Base-by-base conservation (phyloP, 1,284 basidiomycete genomes). In the Neotropicomus parvogracilis region DNA sequence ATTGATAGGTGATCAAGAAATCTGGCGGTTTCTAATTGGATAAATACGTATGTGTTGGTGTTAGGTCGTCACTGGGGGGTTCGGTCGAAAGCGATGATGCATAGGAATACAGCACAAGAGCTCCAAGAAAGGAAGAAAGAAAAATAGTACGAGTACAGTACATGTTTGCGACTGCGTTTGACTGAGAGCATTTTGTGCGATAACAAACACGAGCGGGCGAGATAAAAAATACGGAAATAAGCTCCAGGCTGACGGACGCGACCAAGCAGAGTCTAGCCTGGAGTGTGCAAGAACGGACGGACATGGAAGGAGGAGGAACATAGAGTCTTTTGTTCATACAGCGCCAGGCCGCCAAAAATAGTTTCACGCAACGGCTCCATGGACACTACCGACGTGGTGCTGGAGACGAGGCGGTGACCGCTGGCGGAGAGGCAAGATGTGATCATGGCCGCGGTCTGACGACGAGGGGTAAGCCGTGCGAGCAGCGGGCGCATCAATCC, bases 321-420 rank as follows among this genome's bases (percentile, higher is more conserved):
- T 45, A 24, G 13, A 26, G 12, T 20, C 27, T 35, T 33, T 44
- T 50, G 21, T 52, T 45, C 38, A 28, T 42, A 48, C 52, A 52
- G 47, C 64, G 24, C 63, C 55, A 37, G 50, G 55, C 64, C 40
- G 31, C 49, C 52, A 41, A 32, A 24, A 16, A 34, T n/a, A 11
- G 20, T 31, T n/a, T 65, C 48, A 65, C 35, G 65, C 63, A 29
- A 65, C 55, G 3, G 66, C 55, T n/a, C 66, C 63, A 40, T 65
- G 65, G n/a, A 67, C 47, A 19, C 53, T 63, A 11, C 51, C 66
- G 17, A 67, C 47, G 12, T 66, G 65, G 32, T 67, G 65, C 24
- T 64, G 64, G 24, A 66, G 51, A 31, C 66, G 66, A 36, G 66
- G 53, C 1, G 63, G 63, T 0, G 63, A 68, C n/a, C 63, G 56